Base-by-base conservation (phyloP, 202 grass and related monocot genomes). In the Dendrocalamus latiflorus region DNA sequence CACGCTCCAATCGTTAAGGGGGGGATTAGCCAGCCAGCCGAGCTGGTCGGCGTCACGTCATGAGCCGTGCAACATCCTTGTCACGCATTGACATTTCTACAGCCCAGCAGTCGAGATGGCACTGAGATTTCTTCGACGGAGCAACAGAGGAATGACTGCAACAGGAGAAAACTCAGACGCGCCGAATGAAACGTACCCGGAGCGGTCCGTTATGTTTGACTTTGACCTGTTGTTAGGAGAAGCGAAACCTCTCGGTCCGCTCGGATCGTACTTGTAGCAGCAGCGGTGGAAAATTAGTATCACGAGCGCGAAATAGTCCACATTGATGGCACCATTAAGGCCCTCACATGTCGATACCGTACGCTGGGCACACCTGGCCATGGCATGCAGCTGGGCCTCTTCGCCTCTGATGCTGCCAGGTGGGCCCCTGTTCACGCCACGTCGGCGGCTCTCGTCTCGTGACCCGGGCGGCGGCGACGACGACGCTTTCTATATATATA, bases 321-420 rank as follows among this genome's bases (percentile, higher is more conserved):
- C 61, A 76, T 68, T 86, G 48, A 86, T 81, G 49, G 39, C 68
- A 34, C 44, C 65, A 83, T 87, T 88, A 88, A 47, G 22, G 6
- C 34, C 5, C 6, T 88, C 86, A 83, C 87, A 44, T 89, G 87
- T 76, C 76, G 36, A 12, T 65, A 75, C 76, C 81, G 18, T 81
- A 78, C 76, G 0, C 0, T 9, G 25, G 41, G 26, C 28, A 4
- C 75, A 79, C 68, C 53, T 88, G 68, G 80, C 74, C 65, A 69
- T 85, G 74, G 53, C 54, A 8, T 14, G 13, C 14, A 18, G 15
- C 45, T 83, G 26, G 14, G 10, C 6, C 0, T 11, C 33, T 70
- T 5, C 16, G 1, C 2, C 41, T 48, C 6, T 0, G 80, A 74
- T 41, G 3, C 73, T 45, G 43, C 3, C 43, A 45, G 10, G 43